A percentile compares a stretch with the other conserved stretches of the same genome.
These are phyloP conservation scores for Alopecurus myosuroides DNA, from an alignment of 176 grass and related monocot species.

Conservation along the genomic window DNA sequence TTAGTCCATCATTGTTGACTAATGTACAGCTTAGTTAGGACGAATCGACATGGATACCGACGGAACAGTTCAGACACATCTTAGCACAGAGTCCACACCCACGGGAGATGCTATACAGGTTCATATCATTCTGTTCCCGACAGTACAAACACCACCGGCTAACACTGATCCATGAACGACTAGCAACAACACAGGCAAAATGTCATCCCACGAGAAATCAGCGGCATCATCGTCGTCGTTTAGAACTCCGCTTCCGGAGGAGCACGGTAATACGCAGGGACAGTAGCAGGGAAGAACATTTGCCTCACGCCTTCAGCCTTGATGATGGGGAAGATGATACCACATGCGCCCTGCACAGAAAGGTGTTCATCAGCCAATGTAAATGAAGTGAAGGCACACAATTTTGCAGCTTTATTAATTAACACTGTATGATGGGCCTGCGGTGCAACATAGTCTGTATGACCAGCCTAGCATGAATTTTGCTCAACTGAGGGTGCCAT, in stretches of 20 bases:
- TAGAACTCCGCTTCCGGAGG: conserved; percentile 20
- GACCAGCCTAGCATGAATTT: neutral
- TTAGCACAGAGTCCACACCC: neutral
- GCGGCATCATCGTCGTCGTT: neutral
- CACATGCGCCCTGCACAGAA: conserved; percentile 62
- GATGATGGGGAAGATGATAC: conserved; percentile 94
- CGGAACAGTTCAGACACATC: neutral
- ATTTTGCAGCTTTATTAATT: neutral
- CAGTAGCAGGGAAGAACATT: conserved; percentile 97
- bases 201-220: neutral
- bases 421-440: neutral
- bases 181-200: conserved; percentile 15
- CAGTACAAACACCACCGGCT: neutral
- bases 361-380: conserved; percentile 1
- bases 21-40: conserved; percentile 14
- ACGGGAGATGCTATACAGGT: conserved; percentile 21
- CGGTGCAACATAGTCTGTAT: neutral
- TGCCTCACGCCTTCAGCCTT: conserved; percentile 96
- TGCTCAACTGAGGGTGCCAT: neutral
- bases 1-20: neutral
- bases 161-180: neutral
- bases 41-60: neutral
- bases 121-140: neutral
- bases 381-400: too few relatives aligned
- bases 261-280: conserved; percentile 74